These are phyloP conservation scores for Podospora appendiculata DNA, from an alignment of 495 filamentous ascomycete genomes.

Conservation along the genomic window DNA sequence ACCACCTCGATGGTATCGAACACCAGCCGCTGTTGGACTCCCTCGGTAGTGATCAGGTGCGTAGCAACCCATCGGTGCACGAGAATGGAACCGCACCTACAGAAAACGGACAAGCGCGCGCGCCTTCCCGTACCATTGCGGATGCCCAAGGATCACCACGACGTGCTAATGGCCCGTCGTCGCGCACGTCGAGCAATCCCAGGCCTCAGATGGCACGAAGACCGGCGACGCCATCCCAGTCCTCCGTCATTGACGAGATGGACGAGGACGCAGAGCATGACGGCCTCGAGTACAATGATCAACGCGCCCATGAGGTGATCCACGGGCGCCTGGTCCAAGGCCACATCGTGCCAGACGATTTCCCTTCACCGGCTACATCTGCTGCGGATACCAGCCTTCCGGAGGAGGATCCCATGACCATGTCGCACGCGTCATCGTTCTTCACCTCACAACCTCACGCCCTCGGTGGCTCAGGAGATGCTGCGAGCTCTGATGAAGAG, in stretches of 20 bases:
- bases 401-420: constrained; percentile 50
- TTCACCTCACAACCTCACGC: constrained; percentile 53
- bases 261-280: constrained; percentile 36
- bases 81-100: constrained; percentile 15
- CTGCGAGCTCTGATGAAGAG: constrained; percentile 80
- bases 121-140: constrained; percentile 13
- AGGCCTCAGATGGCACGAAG: constrained; percentile 14
- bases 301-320: constrained; percentile 81
- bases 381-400: constrained; percentile 44
- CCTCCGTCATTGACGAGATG: constrained; percentile 36
- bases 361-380: constrained; percentile 67
- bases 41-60: constrained; percentile 19
- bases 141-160: constrained; percentile 35
- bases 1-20: constrained; percentile 38
- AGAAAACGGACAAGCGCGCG: constrained; percentile 10
- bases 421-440: constrained; percentile 49
- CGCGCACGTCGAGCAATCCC: constrained; percentile 16
- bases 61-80: constrained; percentile 19
- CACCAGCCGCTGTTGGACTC: constrained; percentile 24
- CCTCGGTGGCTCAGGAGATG: constrained; percentile 77
- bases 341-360: constrained; percentile 92
- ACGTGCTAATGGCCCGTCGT: constrained; percentile 21
- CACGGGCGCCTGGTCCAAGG: constrained; percentile 91
- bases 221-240: constrained; percentile 25
- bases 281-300: constrained; percentile 71